Percentiles rank a stretch among this genome's conserved stretches.
phyloP scores from a whole-genome alignment of 768 basidiomycete species.

The Agaricus bisporus region DNA sequence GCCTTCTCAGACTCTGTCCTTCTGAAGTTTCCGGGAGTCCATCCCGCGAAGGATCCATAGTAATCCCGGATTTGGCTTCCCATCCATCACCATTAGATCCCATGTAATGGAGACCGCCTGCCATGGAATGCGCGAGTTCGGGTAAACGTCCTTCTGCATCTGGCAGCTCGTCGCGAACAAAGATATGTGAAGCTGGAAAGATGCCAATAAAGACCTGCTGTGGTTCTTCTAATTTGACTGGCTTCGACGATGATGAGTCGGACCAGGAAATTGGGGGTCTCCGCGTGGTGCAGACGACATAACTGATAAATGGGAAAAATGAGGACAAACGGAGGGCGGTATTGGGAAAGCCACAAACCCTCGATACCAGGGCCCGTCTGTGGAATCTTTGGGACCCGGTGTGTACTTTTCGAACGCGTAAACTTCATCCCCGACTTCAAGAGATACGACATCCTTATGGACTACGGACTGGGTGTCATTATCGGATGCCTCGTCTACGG shows the following conservation, averaged over 20 bases:
- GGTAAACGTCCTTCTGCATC: constrained; percentile 85
- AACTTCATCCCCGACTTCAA: constrained; percentile 95
- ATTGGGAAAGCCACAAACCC: constrained; percentile 53
- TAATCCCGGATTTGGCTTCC: constrained; percentile 34
- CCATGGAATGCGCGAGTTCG: constrained; percentile 60
- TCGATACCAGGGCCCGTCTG: constrained; percentile 85
- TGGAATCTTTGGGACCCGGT: constrained; percentile 58
- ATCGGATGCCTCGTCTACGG: constrained; percentile 55
- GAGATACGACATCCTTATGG: constrained; percentile 70
- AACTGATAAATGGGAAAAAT: constrained; percentile 35
- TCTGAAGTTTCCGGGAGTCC: constrained; percentile 49
- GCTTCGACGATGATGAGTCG: constrained; percentile 35
- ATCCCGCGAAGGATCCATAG: constrained; percentile 56
- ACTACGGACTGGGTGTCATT: constrained; percentile 49
- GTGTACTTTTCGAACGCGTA: constrained; percentile 95
- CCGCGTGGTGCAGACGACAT: constrained; percentile 80
- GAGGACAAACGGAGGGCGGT: constrained; percentile 6
- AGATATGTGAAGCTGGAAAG: constrained; percentile 86
- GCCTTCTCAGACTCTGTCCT: constrained; percentile 38
- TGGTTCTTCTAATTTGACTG: constrained; percentile 62
- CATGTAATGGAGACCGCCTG: constrained; percentile 27
- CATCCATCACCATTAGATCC: constrained; percentile 36
- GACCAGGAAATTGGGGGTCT: constrained; percentile 68
- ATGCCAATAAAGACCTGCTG: constrained; percentile 93
- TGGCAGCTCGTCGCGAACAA: constrained; percentile 77